Evolutionary conservation across 768 basidiomycete species (phyloP).

Genomic region (Tricholomella constricta): DNA sequence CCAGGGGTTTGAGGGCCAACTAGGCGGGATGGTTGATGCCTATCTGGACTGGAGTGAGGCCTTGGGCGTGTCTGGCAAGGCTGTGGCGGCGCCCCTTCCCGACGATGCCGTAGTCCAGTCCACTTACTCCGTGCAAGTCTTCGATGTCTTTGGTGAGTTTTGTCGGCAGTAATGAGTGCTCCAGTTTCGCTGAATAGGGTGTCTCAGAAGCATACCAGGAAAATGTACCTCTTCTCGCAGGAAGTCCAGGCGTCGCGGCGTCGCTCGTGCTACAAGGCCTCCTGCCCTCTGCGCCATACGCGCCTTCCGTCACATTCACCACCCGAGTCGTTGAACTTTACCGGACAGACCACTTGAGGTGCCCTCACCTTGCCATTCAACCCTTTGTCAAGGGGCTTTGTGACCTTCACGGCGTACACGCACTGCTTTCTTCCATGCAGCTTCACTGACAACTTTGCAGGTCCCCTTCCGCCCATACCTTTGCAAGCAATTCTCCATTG

Average conservation of each 20-base stretch:
- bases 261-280: conserved; percentile 24
- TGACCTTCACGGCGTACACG: conserved; percentile 23
- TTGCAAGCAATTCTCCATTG: conserved; percentile 23
- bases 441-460: neutral
- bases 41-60: too few species aligned
- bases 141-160: too few species aligned
- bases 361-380: conserved; percentile 28
- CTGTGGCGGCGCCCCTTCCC: too few species aligned
- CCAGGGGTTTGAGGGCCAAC: too few species aligned
- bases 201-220: too few species aligned
- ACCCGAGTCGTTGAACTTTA: conserved; percentile 24
- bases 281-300: conserved; percentile 25
- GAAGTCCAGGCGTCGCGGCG: neutral
- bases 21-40: too few species aligned
- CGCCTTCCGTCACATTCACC: conserved; percentile 20
- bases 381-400: conserved; percentile 30
- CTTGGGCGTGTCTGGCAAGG: too few species aligned
- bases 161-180: too few species aligned
- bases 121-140: too few species aligned
- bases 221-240: too few species aligned
- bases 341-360: conserved; percentile 17
- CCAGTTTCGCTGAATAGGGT: too few species aligned
- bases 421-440: neutral
- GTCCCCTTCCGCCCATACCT: conserved; percentile 19
- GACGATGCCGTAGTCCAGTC: too few species aligned